Percentiles rank a stretch among this genome's conserved stretches.
Conservation (phyloP, 2,329 filamentous ascomycete genomes). For the Trichoderma simmonsii region DNA sequence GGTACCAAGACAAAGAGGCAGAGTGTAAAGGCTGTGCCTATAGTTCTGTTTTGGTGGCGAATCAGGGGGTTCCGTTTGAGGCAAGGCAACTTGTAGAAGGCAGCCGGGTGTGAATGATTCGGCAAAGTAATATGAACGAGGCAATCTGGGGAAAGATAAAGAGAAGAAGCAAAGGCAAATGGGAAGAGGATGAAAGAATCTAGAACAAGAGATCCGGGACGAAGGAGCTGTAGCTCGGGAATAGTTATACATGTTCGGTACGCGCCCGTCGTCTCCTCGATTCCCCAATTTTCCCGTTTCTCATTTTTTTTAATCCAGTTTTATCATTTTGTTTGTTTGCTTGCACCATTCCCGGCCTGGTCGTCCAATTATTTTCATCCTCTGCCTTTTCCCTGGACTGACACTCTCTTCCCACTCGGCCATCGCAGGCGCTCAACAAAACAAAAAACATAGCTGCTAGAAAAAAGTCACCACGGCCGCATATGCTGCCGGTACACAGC, state of each 20-base stretch:
- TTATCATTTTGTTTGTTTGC: background rate
- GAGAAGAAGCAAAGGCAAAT: background rate
- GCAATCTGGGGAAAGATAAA: background rate
- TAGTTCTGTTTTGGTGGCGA: background rate
- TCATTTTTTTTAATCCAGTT: background rate
- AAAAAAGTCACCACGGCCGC: background rate
- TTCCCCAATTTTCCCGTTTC: background rate
- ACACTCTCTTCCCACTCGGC: background rate
- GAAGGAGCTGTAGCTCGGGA: constrained; percentile 1
- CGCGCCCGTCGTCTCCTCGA: constrained; percentile 1
- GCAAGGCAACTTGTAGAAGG: background rate
- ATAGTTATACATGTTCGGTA: constrained; percentile 12
- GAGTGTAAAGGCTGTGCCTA: background rate
- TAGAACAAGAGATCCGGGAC: background rate
- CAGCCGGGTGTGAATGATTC: background rate
- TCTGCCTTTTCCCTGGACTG: background rate
- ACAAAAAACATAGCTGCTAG: background rate
- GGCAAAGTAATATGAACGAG: background rate
- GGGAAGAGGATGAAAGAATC: background rate
- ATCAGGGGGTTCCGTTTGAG: background rate
- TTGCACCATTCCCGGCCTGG: constrained; percentile 2
- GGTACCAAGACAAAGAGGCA: background rate
- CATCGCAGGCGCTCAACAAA: background rate
- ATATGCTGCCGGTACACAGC: constrained; percentile 17
- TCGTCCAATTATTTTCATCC: constrained; percentile 17